Conservation (phyloP, 345 rosid genomes). For the Gossypium thurberi region DNA sequence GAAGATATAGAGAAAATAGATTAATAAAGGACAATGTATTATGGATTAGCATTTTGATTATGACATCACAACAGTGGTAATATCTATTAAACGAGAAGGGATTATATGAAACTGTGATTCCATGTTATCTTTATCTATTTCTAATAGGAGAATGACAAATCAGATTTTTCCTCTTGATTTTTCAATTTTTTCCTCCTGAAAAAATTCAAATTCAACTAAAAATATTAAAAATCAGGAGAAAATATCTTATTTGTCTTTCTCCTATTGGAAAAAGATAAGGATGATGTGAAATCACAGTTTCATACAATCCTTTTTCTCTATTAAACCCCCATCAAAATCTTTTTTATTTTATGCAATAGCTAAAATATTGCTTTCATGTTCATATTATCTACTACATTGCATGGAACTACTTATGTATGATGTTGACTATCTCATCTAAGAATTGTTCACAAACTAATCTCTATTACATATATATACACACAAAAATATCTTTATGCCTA, state of each 20-base stretch:
- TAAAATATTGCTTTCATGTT: background rate
- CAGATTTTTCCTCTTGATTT: too few species aligned
- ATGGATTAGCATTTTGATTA: background rate
- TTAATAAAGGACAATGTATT: background rate
- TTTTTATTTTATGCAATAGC: background rate
- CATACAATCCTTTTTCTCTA: too few species aligned
- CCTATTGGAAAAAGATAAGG: accelerated
- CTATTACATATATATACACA: background rate
- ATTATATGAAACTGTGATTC: too few species aligned
- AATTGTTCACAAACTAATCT: background rate
- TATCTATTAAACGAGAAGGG: too few species aligned
- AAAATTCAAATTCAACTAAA: too few species aligned
- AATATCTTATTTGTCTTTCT: too few species aligned
- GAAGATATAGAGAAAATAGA: background rate
- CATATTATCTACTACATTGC: background rate
- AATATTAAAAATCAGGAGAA: too few species aligned
- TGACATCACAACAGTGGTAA: background rate
- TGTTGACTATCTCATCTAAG: background rate
- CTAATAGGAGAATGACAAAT: too few species aligned
- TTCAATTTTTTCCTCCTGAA: too few species aligned
- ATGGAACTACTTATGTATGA: background rate
- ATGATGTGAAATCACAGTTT: too few species aligned
- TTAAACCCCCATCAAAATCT: background rate
- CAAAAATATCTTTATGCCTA: too few species aligned
- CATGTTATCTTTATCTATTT: accelerated